Evolutionary conservation across 768 basidiomycete species (phyloP).

Genomic region (Termitomyces titanicus): DNA sequence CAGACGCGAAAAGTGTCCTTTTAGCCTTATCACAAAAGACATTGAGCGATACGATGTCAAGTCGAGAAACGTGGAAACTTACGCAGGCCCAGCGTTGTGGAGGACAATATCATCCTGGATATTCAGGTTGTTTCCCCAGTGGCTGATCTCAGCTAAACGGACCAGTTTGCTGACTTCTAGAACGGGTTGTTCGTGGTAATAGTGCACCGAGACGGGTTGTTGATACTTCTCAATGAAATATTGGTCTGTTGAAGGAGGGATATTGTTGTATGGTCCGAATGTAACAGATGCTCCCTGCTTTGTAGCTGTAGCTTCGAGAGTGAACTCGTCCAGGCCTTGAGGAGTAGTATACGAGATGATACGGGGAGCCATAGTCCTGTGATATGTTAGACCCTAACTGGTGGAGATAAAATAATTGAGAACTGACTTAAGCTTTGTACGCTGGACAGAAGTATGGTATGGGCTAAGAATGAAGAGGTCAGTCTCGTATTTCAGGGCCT

Average conservation of each 20-base stretch:
- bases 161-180: slow-evolving; percentile 69
- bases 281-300: slow-evolving; percentile 80
- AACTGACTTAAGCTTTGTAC: slow-evolving; percentile 81
- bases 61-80: slow-evolving; percentile 28
- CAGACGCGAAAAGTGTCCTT: slow-evolving; percentile 93
- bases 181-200: slow-evolving; percentile 78
- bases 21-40: slow-evolving; percentile 54
- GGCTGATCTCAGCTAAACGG: slow-evolving; percentile 86
- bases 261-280: slow-evolving; percentile 82
- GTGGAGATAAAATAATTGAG: background rate
- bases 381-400: background rate
- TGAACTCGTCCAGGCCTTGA: slow-evolving; percentile 53
- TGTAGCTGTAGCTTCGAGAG: slow-evolving; percentile 55
- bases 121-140: slow-evolving; percentile 95
- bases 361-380: slow-evolving; percentile 66
- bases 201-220: slow-evolving; percentile 70
- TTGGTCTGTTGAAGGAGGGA: slow-evolving; percentile 57
- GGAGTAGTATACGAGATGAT: slow-evolving; percentile 74
- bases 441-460: slow-evolving; percentile 76
- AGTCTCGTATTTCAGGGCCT: slow-evolving; percentile 73
- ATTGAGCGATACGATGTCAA: background rate
- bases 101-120: slow-evolving; percentile 85
- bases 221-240: slow-evolving; percentile 61
- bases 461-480: slow-evolving; percentile 83
- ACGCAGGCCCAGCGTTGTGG: slow-evolving; percentile 90